These are phyloP conservation scores for Lactifluus pinguis DNA, from an alignment of 768 basidiomycete genomes.

Conservation along the genomic window DNA sequence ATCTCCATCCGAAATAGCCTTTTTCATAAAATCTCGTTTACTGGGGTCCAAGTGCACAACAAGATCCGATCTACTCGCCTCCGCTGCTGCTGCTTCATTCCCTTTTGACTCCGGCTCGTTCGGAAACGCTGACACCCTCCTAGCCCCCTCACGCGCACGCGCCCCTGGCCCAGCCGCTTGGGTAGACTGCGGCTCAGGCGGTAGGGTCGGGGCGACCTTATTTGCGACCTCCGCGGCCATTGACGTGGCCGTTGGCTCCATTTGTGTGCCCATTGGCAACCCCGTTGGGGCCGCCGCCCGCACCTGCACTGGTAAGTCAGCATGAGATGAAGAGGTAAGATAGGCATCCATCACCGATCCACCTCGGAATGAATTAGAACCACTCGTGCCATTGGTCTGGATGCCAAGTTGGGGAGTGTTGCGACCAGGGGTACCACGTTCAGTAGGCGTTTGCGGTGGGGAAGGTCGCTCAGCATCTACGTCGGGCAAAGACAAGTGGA, in stretches of 20 bases:
- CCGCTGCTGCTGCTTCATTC: conserved; percentile 12
- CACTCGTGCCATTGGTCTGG: conserved; percentile 7
- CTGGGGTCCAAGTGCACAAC: conserved; percentile 11
- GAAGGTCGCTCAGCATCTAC: background rate
- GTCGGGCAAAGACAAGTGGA: conserved; percentile 2
- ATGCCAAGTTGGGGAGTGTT: conserved; percentile 7
- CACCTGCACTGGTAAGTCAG: conserved; percentile 15
- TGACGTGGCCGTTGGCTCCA: background rate
- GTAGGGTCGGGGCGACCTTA: background rate
- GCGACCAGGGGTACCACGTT: conserved; percentile 13
- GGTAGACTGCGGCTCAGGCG: background rate
- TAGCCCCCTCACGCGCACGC: background rate
- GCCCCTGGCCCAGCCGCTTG: background rate
- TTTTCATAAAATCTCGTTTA: conserved; percentile 18
- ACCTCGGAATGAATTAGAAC: conserved; percentile 17
- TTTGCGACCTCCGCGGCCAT: conserved; percentile 1
- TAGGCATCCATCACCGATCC: conserved; percentile 21
- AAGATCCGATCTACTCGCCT: conserved; percentile 18
- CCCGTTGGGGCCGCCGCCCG: conserved; percentile 7
- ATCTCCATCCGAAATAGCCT: conserved; percentile 9
- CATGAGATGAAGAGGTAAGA: conserved; percentile 13
- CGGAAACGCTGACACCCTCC: background rate
- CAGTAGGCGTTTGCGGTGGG: conserved; percentile 6
- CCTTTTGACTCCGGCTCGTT: background rate
- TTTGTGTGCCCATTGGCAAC: conserved; percentile 9